phyloP scores from a whole-genome alignment of 2,329 filamentous ascomycete species.

The Clarireedia hainanense region DNA sequence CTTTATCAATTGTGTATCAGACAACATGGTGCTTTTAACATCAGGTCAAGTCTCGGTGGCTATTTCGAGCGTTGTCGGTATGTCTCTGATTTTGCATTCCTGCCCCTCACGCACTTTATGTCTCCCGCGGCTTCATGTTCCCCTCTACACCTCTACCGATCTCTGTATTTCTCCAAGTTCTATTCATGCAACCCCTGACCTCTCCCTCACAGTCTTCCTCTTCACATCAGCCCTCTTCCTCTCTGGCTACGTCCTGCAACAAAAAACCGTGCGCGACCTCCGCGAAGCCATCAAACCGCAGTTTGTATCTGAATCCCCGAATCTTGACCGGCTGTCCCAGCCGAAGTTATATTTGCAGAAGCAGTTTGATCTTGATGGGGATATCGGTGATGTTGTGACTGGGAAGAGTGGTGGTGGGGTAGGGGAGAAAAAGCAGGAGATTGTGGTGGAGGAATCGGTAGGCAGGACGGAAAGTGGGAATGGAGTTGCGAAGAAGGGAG shows the following conservation, averaged over 20 bases:
- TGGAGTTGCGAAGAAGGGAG: neutral
- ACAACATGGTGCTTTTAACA: constrained; percentile 43
- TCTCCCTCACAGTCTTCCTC: constrained; percentile 49
- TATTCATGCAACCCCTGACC: constrained; percentile 6
- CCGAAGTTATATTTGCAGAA: constrained; percentile 18
- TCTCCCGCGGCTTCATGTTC: constrained; percentile 4
- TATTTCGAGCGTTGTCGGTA: constrained; percentile 57
- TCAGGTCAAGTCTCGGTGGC: constrained; percentile 64
- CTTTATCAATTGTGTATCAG: neutral
- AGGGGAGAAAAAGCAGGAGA: neutral
- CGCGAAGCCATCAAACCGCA: constrained; percentile 55
- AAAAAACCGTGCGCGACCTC: constrained; percentile 72
- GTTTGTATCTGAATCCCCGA: constrained; percentile 12
- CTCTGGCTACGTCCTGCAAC: constrained; percentile 80
- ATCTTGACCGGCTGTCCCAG: constrained; percentile 19
- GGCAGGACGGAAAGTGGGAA: neutral
- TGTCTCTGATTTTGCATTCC: constrained; percentile 19
- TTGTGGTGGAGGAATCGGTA: neutral
- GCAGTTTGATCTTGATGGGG: constrained; percentile 5
- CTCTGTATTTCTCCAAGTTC: neutral
- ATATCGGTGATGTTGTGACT: no score
- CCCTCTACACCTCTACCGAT: neutral
- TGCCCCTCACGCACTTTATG: neutral
- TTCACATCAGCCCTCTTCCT: constrained; percentile 81
- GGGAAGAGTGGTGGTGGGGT: neutral